phyloP scores from a whole-genome alignment of 257 asterid species.

The Solanum sejunctum region DNA sequence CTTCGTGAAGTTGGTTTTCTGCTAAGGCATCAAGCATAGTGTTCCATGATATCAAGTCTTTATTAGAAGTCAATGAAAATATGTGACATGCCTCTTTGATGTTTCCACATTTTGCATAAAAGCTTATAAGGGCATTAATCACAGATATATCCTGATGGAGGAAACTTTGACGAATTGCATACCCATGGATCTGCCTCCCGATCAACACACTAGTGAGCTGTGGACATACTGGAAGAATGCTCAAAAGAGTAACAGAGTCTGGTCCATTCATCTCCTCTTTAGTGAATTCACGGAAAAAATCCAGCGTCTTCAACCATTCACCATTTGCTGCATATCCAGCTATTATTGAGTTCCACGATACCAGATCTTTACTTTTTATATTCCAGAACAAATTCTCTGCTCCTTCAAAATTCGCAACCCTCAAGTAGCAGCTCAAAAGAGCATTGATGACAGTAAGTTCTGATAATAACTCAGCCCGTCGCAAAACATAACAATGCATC shows the following conservation, averaged over 20 bases:
- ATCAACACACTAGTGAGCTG: slow-evolving; percentile 27
- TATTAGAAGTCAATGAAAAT: slow-evolving; percentile 32
- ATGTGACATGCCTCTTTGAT: slow-evolving; percentile 32
- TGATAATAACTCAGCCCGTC: slow-evolving; percentile 33
- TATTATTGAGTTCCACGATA: slow-evolving; percentile 72
- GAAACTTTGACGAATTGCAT: slow-evolving; percentile 29
- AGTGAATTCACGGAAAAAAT: slow-evolving; percentile 29
- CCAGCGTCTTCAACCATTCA: slow-evolving; percentile 45
- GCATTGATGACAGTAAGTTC: slow-evolving; percentile 47
- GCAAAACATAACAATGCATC: slow-evolving; percentile 51
- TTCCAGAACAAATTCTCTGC: slow-evolving; percentile 38
- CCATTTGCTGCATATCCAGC: slow-evolving; percentile 56
- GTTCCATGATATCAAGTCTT: slow-evolving; percentile 76
- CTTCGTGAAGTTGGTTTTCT: slow-evolving; percentile 23
- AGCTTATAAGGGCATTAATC: slow-evolving; percentile 56
- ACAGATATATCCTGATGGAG: slow-evolving; percentile 36
- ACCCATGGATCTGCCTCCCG: slow-evolving; percentile 76
- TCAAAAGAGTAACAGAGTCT: slow-evolving; percentile 48
- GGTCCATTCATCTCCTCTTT: slow-evolving; percentile 18
- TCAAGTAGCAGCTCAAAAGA: slow-evolving; percentile 60
- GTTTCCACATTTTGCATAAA: slow-evolving; percentile 52
- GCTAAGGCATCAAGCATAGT: slow-evolving; percentile 60
- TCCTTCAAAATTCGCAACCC: slow-evolving; percentile 29
- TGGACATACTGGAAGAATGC: slow-evolving; percentile 69
- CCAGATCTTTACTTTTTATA: slow-evolving; percentile 47